A percentile compares a stretch with the other conserved stretches of the same genome.
phyloP scores from a whole-genome alignment of 225 moss, liverwort and hornwort genomes.

The Bryum argenteum region DNA sequence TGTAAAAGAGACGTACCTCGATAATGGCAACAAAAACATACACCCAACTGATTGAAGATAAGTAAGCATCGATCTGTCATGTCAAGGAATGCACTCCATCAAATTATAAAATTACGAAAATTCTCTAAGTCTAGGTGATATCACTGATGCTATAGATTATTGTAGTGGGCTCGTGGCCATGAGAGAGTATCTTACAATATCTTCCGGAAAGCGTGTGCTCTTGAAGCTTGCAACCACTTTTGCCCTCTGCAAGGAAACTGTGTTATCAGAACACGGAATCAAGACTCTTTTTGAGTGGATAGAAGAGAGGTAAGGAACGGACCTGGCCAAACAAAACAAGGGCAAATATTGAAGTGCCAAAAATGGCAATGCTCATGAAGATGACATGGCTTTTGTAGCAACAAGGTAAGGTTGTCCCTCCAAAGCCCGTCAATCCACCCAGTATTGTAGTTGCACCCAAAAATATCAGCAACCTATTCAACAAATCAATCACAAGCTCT shows the following conservation, averaged over 20 bases:
- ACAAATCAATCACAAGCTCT: background rate
- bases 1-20: constrained; percentile 21
- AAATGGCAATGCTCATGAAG: constrained; percentile 41
- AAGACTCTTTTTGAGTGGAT: background rate
- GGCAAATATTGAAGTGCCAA: constrained; percentile 48
- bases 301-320: background rate
- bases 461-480: constrained; percentile 56
- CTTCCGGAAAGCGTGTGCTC: constrained; percentile 32
- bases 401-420: constrained; percentile 58
- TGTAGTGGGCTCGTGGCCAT: background rate
- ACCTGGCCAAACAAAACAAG: constrained; percentile 71
- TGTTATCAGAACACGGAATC: background rate
- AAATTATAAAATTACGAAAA: background rate
- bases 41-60: constrained; percentile 32
- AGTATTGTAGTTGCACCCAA: constrained; percentile 46
- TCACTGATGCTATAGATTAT: too few relatives aligned
- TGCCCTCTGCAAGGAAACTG: constrained; percentile 31
- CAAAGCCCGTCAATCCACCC: constrained; percentile 56
- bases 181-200: constrained; percentile 16
- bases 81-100: background rate
- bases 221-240: constrained; percentile 63
- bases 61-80: constrained; percentile 36
- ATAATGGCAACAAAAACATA: constrained; percentile 31
- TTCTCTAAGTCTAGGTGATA: background rate
- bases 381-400: constrained; percentile 53